Evolutionary conservation across 352 stramenopile species (phyloP).

Genomic region (Aphanomyces astaci): DNA sequence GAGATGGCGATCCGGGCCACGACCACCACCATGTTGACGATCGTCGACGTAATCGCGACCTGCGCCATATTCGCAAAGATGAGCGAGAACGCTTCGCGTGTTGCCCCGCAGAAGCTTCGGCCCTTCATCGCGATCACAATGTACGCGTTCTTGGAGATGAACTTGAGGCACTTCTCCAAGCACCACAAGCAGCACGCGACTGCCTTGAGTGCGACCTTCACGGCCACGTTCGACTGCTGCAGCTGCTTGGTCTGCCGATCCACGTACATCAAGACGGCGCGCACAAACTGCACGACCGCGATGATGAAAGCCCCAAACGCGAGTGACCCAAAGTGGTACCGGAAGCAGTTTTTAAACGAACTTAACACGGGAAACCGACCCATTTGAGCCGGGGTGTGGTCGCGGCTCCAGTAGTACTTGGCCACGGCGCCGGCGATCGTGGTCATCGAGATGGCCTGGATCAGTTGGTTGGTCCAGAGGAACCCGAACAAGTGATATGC

Average conservation of each 20-base stretch:
- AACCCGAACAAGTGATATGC: conserved; percentile 90
- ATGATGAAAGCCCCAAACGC: conserved; percentile 95
- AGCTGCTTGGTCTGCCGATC: conserved; percentile 87
- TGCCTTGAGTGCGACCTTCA: conserved; percentile 78
- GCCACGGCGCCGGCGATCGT: conserved; percentile 87
- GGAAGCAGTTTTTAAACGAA: conserved; percentile 70
- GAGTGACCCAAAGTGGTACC: conserved; percentile 93
- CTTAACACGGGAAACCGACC: conserved; percentile 50
- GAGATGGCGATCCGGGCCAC: conserved; percentile 87
- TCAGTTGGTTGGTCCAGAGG: conserved; percentile 95
- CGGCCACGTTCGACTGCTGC: conserved; percentile 59
- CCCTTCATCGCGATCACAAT: conserved; percentile 82
- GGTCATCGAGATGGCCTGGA: conserved; percentile 94
- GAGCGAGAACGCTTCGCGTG: conserved; percentile 90
- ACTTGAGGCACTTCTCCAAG: conserved; percentile 91
- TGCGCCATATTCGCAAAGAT: conserved; percentile 87
- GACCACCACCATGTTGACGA: conserved; percentile 86
- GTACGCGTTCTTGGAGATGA: conserved; percentile 97
- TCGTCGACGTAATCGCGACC: conserved; percentile 78
- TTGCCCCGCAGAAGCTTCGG: conserved; percentile 68
- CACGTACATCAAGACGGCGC: conserved; percentile 86
- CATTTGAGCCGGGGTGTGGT: conserved; percentile 56
- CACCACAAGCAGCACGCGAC: conserved; percentile 94
- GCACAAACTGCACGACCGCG: conserved; percentile 93
- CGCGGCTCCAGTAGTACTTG: conserved; percentile 90